Evolutionary conservation across 805 yeast genomes (phyloP).

Genomic region (Candida sakaeoensis): DNA sequence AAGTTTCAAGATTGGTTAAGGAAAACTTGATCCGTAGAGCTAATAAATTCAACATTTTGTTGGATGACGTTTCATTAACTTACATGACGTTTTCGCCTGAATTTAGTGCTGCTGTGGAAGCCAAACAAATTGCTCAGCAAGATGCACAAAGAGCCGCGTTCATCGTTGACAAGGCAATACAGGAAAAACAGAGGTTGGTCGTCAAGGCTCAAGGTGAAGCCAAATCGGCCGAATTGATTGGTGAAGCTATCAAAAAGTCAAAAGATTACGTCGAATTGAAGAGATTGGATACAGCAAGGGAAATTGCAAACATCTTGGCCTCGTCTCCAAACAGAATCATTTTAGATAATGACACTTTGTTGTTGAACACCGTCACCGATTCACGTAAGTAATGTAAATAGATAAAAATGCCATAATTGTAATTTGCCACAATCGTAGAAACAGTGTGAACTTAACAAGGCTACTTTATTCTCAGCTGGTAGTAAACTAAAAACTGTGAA

Average conservation of each 20-base stretch:
- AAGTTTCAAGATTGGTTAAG: constrained; percentile 85
- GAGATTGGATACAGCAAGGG: constrained; percentile 95
- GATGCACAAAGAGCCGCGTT: constrained; percentile 99
- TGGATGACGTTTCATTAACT: constrained; percentile 96
- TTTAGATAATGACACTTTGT: constrained; percentile 86
- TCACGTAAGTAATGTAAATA: constrained; percentile 44
- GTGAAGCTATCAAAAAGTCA: constrained; percentile 97
- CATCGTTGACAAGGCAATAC: constrained; percentile 93
- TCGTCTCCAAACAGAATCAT: constrained; percentile 87
- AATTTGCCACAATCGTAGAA: no score
- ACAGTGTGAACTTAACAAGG: no score
- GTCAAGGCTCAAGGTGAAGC: constrained; percentile 99
- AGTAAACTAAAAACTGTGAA: no score
- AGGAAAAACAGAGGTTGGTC: constrained; percentile 95
- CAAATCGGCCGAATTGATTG: constrained; percentile 93
- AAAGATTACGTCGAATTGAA: constrained; percentile 95
- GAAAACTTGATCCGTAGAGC: constrained; percentile 92
- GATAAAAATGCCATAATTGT: no score
- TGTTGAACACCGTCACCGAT: constrained; percentile 85
- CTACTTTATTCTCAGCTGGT: no score
- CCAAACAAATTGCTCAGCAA: constrained; percentile 98
- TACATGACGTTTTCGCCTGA: constrained; percentile 97
- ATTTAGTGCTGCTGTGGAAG: constrained; percentile 95
- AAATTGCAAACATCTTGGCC: constrained; percentile 83
- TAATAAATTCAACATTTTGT: constrained; percentile 73